phyloP scores from a whole-genome alignment of 169 alveolate genomes.

The Perkinsus olseni region DNA sequence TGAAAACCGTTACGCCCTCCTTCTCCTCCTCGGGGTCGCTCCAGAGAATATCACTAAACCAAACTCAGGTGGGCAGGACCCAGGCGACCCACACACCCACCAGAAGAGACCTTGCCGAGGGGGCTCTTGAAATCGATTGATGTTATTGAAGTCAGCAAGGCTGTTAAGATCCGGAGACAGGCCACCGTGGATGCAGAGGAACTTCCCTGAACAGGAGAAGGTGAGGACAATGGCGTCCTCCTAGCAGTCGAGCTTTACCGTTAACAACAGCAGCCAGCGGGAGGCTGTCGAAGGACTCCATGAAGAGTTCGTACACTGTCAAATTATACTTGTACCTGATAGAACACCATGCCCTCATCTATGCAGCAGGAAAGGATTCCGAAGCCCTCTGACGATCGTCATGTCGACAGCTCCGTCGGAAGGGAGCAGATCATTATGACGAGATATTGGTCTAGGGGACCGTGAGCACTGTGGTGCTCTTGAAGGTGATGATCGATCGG shows the following conservation, averaged over 20 bases:
- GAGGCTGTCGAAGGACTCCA: conserved; percentile 79
- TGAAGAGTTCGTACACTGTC: conserved; percentile 74
- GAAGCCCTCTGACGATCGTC: too few species aligned
- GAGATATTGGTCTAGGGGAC: too few species aligned
- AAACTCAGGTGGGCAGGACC: background rate
- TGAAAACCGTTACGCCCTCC: conserved; percentile 45
- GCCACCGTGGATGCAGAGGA: conserved; percentile 92
- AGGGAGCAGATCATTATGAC: too few species aligned
- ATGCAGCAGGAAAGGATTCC: too few species aligned
- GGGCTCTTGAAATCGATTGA: conserved; percentile 86
- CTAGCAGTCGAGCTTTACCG: background rate
- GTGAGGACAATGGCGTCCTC: background rate
- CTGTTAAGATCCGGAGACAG: conserved; percentile 74
- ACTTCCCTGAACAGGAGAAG: conserved; percentile 39
- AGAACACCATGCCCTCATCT: background rate
- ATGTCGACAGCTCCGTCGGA: too few species aligned
- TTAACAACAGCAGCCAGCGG: conserved; percentile 56
- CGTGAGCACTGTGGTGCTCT: too few species aligned
- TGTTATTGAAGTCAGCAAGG: conserved; percentile 44
- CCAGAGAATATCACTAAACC: conserved; percentile 77
- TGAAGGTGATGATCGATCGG: too few species aligned
- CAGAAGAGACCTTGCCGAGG: conserved; percentile 88
- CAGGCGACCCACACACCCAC: background rate
- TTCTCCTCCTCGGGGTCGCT: conserved; percentile 87
- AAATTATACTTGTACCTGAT: conserved; percentile 75